These are phyloP conservation scores for Epithele typhae DNA, from an alignment of 768 basidiomycete genomes.

Conservation along the genomic window DNA sequence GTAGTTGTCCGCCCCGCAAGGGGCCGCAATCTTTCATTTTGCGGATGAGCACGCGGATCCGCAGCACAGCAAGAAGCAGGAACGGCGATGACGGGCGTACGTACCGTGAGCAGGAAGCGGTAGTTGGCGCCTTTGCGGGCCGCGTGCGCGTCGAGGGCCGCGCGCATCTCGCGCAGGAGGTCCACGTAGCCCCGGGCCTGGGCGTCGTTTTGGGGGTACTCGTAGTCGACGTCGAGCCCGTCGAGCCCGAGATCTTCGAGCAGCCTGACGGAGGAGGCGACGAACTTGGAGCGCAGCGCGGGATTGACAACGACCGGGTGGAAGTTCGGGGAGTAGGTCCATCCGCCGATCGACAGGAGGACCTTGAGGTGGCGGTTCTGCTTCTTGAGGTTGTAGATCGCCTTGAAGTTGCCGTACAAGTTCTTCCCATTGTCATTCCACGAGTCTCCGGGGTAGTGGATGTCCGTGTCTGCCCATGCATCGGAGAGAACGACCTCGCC, in stretches of 20 bases:
- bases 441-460: slow-evolving; percentile 91
- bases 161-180: slow-evolving; percentile 72
- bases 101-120: slow-evolving; percentile 71
- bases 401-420: slow-evolving; percentile 94
- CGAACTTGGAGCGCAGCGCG: slow-evolving; percentile 65
- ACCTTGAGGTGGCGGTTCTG: slow-evolving; percentile 74
- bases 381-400: slow-evolving; percentile 89
- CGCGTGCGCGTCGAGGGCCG: slow-evolving; percentile 76
- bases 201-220: slow-evolving; percentile 76
- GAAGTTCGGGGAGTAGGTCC: slow-evolving; percentile 89
- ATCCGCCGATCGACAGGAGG: slow-evolving; percentile 89
- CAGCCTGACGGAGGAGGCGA: slow-evolving; percentile 70
- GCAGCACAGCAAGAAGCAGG: neutral
- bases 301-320: slow-evolving; percentile 74
- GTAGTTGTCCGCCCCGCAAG: slow-evolving; percentile 87
- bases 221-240: slow-evolving; percentile 89
- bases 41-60: too few species aligned
- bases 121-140: slow-evolving; percentile 54
- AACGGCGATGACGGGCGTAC: too few species aligned
- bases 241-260: slow-evolving; percentile 92
- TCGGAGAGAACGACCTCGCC: slow-evolving; percentile 91
- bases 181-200: slow-evolving; percentile 83
- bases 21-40: slow-evolving; percentile 92
- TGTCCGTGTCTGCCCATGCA: slow-evolving; percentile 93
- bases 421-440: slow-evolving; percentile 93